phyloP scores from a whole-genome alignment of 257 asterid genomes.

The Ballota nigra region DNA sequence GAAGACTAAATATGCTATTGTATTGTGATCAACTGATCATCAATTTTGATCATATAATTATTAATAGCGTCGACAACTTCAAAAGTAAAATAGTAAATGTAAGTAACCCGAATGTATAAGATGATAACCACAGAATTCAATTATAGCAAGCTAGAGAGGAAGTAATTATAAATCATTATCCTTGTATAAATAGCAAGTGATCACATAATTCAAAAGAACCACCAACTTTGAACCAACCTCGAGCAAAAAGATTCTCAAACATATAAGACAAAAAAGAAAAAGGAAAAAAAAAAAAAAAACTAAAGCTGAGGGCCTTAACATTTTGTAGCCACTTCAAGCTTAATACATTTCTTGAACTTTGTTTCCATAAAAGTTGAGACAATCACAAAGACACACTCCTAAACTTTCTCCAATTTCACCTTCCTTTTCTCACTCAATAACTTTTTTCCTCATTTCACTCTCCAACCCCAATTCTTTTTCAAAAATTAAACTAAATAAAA shows the following conservation, averaged over 20 bases:
- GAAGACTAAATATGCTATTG: too few species aligned
- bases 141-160: not conserved
- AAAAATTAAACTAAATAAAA: not conserved
- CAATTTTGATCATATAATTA: too few species aligned
- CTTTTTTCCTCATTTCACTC: conserved; percentile 23
- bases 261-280: not conserved
- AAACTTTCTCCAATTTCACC: conserved; percentile 18
- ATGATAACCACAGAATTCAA: too few species aligned
- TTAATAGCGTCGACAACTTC: too few species aligned
- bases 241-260: not conserved
- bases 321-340: conserved; percentile 58
- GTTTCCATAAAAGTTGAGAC: conserved; percentile 18
- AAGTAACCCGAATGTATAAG: not conserved
- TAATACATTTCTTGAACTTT: conserved; percentile 5
- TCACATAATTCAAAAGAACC: not conserved
- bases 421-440: too few species aligned
- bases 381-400: conserved; percentile 28
- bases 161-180: not conserved
- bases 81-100: too few species aligned
- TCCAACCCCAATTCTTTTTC: not conserved
- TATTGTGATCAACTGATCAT: too few species aligned
- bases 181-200: not conserved
- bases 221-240: not conserved
- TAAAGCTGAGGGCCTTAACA: conserved; percentile 47
- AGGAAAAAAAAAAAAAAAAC: not conserved